Evolutionary conservation across 306 rosid species (phyloP), one percentile per base, ranked within the genome.

Genomic region (Medicago lupulina): DNA sequence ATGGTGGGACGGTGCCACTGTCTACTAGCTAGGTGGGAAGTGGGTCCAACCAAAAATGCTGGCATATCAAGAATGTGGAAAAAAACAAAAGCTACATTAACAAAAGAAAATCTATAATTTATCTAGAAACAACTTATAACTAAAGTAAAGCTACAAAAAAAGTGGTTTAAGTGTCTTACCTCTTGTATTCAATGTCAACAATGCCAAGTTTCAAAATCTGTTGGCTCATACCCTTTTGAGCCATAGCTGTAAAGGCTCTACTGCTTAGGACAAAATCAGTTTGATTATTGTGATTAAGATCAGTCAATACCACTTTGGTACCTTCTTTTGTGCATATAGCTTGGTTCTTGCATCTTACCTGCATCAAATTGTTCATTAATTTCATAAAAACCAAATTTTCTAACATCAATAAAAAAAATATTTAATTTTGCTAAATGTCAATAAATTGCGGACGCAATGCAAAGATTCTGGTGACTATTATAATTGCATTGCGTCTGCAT

Each of bases 311-410:
- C 74, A 92, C 89, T 54, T 7, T 84, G 44, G 91, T 88, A 0
- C 99, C 99, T 79, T 31, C 50, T 80, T 64, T 83, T 25, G 68
- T 74, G 46, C 99, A 95, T 0, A 84, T 8, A 23, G 15, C 85
- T 10, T 82, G 73, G 68, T 88, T 68, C 88, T 88, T 92, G 89
- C 99, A 92, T 73, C 99, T 84, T 70, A 95, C 74, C 99, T 95
- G 89, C 69, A 76, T 57, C 14, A 67, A 50, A 64, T 12, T 62
- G 44, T 64, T 54, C 60, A 71, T 73, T 47, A 60, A 58, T 67
- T 41, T 66, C 6, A 58, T 0, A 3, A 51, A 36, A 62, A 23
- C 3, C 54, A 21, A 61, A 41, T 15, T 31, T 53, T n/a, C 63
- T 64, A 2, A 36, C 23, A 2, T 53, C 4, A 39, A 63, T 3